Base-by-base conservation (phyloP, 208 protist species). In the Trypanosomatidae sp. region DNA sequence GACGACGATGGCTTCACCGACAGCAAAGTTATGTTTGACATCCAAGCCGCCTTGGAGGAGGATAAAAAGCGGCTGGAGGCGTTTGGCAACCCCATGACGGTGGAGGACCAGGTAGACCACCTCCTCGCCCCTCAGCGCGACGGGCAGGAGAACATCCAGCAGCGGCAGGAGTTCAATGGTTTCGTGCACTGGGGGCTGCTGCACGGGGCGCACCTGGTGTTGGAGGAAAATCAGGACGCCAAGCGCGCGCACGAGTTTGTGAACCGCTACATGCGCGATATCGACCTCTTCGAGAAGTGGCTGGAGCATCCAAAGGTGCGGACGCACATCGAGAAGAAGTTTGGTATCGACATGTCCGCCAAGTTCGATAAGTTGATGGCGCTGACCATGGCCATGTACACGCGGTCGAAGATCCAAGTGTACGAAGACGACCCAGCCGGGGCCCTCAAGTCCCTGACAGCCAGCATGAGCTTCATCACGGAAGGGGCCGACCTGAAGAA, bases 221-320 rank as follows among this genome's bases (percentile, higher is more conserved):
- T 96, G 19, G 89, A 94, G 75, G 88, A 96, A 65, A 93, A 96
- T 59, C 88, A 93, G 30, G 89, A 96, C 5, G 83, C 84, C n/a
- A 95, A 94, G 81, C 83, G 83, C 67, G 88, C 92, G 7, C 92
- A 95, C 70, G 89, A 94, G 77, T 96, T 94, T 79, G 90, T 95
- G 36, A 96, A 96, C 79, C 92, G 90, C 60, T 96, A 96, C 82
- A 88, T 96, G 87, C 89, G 92, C 19, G 92, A 96, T 64, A 84
- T 96, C 60, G 92, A 96, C 73, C 79, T 96, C n/a, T 96, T 96
- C 69, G 79, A 91, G 76, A 93, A 93, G 82, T 96, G 92, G 90
- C 83, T 96, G 56, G 88, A 94, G 79, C 92, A 96, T 71, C 89
- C 89, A 36, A 96, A 96, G 66, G 92, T 96, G 80, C 84, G 86